phyloP scores from a whole-genome alignment of 1,284 basidiomycete species.

The Fomitopsis pinicola region DNA sequence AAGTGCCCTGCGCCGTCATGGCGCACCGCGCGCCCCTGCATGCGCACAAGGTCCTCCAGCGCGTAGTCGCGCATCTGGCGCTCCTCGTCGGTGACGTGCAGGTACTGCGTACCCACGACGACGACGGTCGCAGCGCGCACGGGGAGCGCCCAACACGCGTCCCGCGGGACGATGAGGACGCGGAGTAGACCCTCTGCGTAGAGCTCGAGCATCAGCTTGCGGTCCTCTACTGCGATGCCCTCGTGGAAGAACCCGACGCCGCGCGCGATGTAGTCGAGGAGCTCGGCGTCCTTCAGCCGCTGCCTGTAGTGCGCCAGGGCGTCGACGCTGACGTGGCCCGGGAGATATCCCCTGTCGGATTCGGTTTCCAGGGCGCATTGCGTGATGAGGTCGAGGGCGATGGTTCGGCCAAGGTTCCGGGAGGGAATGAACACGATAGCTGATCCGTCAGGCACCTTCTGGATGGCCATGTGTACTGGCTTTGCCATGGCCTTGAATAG shows the following conservation, averaged over 20 bases:
- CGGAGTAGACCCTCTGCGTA: constrained; percentile 79
- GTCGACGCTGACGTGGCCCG: constrained; percentile 47
- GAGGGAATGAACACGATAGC: constrained; percentile 93
- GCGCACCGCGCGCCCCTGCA: constrained; percentile 85
- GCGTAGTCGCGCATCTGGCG: constrained; percentile 78
- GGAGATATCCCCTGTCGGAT: constrained; percentile 70
- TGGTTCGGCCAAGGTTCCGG: constrained; percentile 69
- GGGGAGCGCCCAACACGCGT: constrained; percentile 84
- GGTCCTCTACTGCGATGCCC: constrained; percentile 68
- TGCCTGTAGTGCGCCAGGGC: constrained; percentile 58
- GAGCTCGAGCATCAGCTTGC: constrained; percentile 77
- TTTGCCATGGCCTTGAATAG: constrained; percentile 93
- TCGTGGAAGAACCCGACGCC: constrained; percentile 89
- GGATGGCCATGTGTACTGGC: constrained; percentile 75
- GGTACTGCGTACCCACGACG: constrained; percentile 91
- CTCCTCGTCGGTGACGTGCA: constrained; percentile 49
- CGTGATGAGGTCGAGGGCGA: constrained; percentile 85
- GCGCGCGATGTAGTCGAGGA: constrained; percentile 79
- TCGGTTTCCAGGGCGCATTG: constrained; percentile 79
- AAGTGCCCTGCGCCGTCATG: constrained; percentile 66
- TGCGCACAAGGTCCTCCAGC: constrained; percentile 79
- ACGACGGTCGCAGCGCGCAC: constrained; percentile 79
- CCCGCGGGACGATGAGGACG: constrained; percentile 81
- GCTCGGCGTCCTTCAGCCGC: constrained; percentile 59
- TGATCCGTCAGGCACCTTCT: constrained; percentile 39